These are phyloP conservation scores for Diaporthe sp. DNA, from an alignment of 2,329 filamentous ascomycete genomes.

Conservation along the genomic window DNA sequence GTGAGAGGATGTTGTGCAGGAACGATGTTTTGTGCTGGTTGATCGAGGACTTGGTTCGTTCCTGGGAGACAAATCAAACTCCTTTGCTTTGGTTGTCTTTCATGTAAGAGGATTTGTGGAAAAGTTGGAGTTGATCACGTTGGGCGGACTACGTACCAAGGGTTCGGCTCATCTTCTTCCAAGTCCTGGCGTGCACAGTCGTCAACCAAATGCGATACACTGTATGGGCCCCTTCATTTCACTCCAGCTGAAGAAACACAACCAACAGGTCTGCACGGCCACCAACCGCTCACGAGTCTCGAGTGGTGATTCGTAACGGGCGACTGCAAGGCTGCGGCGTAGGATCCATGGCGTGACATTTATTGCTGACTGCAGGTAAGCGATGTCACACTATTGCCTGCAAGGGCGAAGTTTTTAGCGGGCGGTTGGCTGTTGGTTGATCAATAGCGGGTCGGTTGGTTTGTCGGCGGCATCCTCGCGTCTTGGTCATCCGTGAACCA, in stretches of 20 bases:
- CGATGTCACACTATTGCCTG: conserved; percentile 6
- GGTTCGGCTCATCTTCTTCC: background rate
- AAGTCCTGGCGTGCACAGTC: background rate
- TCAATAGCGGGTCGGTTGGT: background rate
- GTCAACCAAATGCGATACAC: background rate
- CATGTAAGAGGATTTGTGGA: background rate
- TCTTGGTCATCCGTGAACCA: background rate
- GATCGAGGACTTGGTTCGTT: background rate
- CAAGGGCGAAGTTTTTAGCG: background rate
- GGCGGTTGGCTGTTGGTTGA: background rate
- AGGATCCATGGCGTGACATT: background rate
- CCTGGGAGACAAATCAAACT: no score
- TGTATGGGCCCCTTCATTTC: background rate
- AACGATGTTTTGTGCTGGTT: background rate
- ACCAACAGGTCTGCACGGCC: background rate
- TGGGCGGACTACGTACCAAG: background rate
- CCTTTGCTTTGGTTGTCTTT: no score
- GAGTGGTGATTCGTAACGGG: background rate
- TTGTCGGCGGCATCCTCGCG: conserved; percentile 3
- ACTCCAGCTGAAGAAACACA: background rate
- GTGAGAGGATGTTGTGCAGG: background rate
- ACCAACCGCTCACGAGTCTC: background rate
- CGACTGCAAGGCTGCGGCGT: background rate
- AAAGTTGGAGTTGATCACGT: background rate
- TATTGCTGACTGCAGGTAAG: no score